A percentile compares a stretch with the other conserved stretches of the same genome.
phyloP scores from a whole-genome alignment of 148 eudicot species.

The Linanthus parryae region DNA sequence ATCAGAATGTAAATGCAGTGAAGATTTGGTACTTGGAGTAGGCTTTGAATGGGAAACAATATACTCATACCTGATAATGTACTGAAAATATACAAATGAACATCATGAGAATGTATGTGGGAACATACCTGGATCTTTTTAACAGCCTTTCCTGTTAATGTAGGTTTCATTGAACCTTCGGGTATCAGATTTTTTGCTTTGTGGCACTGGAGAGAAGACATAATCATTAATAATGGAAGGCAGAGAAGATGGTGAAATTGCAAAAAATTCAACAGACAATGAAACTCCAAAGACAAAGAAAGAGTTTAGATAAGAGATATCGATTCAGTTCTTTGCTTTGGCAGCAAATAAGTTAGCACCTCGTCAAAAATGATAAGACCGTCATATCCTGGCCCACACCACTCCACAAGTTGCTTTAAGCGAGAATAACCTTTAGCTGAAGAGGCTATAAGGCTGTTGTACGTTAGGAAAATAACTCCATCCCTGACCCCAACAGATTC shows the following conservation, averaged over 20 bases:
- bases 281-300: neutral
- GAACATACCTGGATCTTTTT: slow-evolving; percentile 79
- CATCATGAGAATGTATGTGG: neutral
- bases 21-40: too few relatives aligned
- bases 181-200: slow-evolving; percentile 95
- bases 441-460: slow-evolving; percentile 93
- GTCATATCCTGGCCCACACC: slow-evolving; percentile 73
- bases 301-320: neutral
- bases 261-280: neutral
- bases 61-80: too few relatives aligned
- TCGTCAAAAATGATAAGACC: slow-evolving; percentile 91
- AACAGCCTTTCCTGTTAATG: slow-evolving; percentile 91
- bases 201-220: slow-evolving; percentile 56
- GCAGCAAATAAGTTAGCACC: slow-evolving; percentile 29
- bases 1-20: too few relatives aligned
- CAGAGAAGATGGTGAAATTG: slow-evolving; percentile 4
- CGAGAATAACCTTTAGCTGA: slow-evolving; percentile 88
- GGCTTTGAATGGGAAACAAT: too few relatives aligned
- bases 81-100: too few relatives aligned
- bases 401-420: slow-evolving; percentile 81
- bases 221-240: neutral
- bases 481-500: slow-evolving; percentile 81
- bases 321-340: neutral
- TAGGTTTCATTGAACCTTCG: slow-evolving; percentile 86
- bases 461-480: slow-evolving; percentile 86